phyloP scores from a whole-genome alignment of 2,329 filamentous ascomycete species.

The Zasmidium angulare region DNA sequence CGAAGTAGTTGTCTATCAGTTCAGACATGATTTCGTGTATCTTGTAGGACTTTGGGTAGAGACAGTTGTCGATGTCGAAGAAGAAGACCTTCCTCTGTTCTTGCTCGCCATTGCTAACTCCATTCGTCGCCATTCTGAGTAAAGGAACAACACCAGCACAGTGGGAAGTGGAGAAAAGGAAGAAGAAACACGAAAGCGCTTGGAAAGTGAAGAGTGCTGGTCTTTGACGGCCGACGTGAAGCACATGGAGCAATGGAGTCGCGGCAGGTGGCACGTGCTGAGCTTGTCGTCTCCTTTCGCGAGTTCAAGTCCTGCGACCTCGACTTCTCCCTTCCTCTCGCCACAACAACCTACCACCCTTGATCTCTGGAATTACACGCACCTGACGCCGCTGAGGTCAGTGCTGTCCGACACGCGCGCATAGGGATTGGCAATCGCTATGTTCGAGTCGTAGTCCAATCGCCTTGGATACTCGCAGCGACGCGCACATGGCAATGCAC shows the following conservation, averaged over 20 bases:
- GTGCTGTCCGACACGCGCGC: background rate
- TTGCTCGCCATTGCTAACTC: background rate
- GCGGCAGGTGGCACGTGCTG: no score
- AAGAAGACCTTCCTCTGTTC: conserved; percentile 56
- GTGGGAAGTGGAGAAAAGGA: background rate
- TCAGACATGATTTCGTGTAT: conserved; percentile 87
- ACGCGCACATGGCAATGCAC: conserved; percentile 20
- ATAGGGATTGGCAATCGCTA: conserved; percentile 4
- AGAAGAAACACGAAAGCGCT: background rate
- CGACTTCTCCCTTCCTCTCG: background rate
- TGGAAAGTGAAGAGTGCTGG: background rate
- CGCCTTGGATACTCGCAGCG: background rate
- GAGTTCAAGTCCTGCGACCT: background rate
- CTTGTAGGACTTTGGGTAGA: conserved; percentile 75
- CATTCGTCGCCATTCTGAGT: conserved; percentile 2
- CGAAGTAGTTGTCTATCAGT: conserved; percentile 70
- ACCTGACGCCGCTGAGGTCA: background rate
- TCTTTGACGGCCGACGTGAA: no score
- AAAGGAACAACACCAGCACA: background rate
- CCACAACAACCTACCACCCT: background rate
- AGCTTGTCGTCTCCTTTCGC: background rate
- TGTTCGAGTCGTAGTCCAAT: conserved; percentile 19
- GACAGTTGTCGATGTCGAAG: conserved; percentile 98
- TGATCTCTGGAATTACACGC: background rate
- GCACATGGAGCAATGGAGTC: no score